Percentiles rank a stretch among this genome's conserved stretches.
Evolutionary conservation across 805 yeast genomes (phyloP).

Genomic region (Myxozyma mucilagina): DNA sequence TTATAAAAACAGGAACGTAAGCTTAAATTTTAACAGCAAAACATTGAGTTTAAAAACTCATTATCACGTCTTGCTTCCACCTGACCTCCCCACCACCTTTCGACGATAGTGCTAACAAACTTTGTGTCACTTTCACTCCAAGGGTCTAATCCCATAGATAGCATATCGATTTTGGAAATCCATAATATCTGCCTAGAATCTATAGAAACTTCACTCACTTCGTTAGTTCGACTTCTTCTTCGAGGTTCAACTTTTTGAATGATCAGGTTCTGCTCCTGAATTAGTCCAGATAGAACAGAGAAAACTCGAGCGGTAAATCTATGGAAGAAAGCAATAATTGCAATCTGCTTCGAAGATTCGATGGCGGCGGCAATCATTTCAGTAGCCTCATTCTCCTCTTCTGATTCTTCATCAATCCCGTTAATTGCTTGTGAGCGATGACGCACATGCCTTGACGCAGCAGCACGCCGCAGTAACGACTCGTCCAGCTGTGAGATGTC

Average conservation of each 20-base stretch:
- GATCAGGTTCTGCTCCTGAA: slow-evolving; percentile 24
- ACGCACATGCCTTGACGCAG: slow-evolving; percentile 8
- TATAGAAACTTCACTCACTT: neutral
- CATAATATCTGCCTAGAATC: slow-evolving; percentile 22
- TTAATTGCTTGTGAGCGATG: neutral
- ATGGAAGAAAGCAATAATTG: slow-evolving; percentile 35
- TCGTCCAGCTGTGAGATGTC: slow-evolving; percentile 26
- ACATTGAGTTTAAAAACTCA: slow-evolving; percentile 36
- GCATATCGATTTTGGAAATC: slow-evolving; percentile 46
- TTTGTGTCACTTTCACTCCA: slow-evolving; percentile 48
- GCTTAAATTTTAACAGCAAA: slow-evolving; percentile 34
- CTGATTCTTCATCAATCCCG: slow-evolving; percentile 4
- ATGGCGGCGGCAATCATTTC: slow-evolving; percentile 11
- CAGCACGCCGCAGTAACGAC: slow-evolving; percentile 9
- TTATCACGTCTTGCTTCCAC: slow-evolving; percentile 40
- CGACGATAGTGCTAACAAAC: slow-evolving; percentile 48
- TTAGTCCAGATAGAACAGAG: slow-evolving; percentile 16
- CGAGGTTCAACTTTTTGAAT: slow-evolving; percentile 14
- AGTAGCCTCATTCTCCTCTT: slow-evolving; percentile 3
- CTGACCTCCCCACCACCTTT: slow-evolving; percentile 52
- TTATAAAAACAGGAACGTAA: neutral
- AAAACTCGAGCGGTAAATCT: slow-evolving; percentile 32
- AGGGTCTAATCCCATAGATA: slow-evolving; percentile 63
- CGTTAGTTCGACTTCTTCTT: neutral
- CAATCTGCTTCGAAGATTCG: slow-evolving; percentile 31